A percentile compares a stretch with the other conserved stretches of the same genome.
Evolutionary conservation across 2,329 filamentous ascomycete species (phyloP).

Genomic region (Diplodia mutila): DNA sequence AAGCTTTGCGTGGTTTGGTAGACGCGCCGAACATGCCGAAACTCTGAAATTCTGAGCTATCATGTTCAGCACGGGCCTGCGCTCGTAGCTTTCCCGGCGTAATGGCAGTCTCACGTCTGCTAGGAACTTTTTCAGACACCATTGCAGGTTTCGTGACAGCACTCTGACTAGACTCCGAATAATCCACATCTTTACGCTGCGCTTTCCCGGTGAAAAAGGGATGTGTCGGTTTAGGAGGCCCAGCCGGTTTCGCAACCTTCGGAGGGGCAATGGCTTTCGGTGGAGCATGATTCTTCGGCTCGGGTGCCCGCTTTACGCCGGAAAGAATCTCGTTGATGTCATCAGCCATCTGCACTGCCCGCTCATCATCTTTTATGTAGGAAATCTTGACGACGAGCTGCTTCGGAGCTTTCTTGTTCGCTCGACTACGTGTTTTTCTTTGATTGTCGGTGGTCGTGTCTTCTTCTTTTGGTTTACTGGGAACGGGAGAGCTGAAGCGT

Average conservation of each 20-base stretch:
- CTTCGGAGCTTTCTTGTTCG: constrained; percentile 35
- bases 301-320: constrained; percentile 39
- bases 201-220: constrained; percentile 70
- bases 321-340: constrained; percentile 67
- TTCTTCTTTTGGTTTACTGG: constrained; percentile 35
- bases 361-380: constrained; percentile 59
- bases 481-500: constrained; percentile 50
- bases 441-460: constrained; percentile 37
- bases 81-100: constrained; percentile 53
- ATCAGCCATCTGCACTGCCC: constrained; percentile 56
- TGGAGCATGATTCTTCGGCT: constrained; percentile 25
- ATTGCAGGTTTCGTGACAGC: neutral
- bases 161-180: neutral
- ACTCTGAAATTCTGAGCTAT: constrained; percentile 30
- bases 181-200: constrained; percentile 32
- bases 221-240: constrained; percentile 58
- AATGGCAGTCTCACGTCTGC: constrained; percentile 43
- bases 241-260: constrained; percentile 35
- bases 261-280: neutral
- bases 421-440: constrained; percentile 39
- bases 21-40: constrained; percentile 30
- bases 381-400: constrained; percentile 57
- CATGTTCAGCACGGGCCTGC: constrained; percentile 33
- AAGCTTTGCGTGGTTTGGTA: constrained; percentile 47
- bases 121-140: constrained; percentile 34